Evolutionary conservation across 768 basidiomycete species (phyloP).

Genomic region (Tulasnella sp.): DNA sequence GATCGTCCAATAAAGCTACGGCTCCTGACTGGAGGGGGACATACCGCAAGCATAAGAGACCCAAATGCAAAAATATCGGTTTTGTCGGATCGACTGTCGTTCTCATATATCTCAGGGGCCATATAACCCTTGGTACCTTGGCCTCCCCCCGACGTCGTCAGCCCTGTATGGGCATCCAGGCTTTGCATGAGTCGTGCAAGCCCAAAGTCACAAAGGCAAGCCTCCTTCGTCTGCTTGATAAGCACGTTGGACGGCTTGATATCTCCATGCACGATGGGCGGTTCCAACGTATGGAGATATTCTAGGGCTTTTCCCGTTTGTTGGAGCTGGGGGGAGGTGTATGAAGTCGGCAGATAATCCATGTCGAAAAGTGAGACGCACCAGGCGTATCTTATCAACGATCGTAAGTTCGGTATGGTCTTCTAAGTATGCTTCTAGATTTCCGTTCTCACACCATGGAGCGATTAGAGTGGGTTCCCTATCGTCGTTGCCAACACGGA

Average conservation of each 20-base stretch:
- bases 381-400: background rate
- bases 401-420: background rate
- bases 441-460: slow-evolving; percentile 9
- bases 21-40: background rate
- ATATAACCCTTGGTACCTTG: background rate
- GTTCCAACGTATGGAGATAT: slow-evolving; percentile 16
- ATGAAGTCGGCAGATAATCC: background rate
- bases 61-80: slow-evolving; percentile 9
- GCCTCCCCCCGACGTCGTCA: background rate
- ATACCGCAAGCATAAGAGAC: background rate
- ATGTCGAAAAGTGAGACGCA: background rate
- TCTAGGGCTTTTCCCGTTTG: slow-evolving; percentile 15
- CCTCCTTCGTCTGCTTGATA: background rate
- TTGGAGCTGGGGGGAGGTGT: background rate
- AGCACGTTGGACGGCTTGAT: slow-evolving; percentile 14
- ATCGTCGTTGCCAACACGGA: background rate
- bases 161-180: background rate
- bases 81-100: background rate
- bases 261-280: slow-evolving; percentile 19
- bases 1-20: background rate
- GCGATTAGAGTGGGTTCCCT: background rate
- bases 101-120: slow-evolving; percentile 1
- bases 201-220: slow-evolving; percentile 6
- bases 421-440: background rate
- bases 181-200: background rate